Percentiles rank a stretch among this genome's conserved stretches.
Evolutionary conservation across 1,284 basidiomycete genomes (phyloP).

Genomic region (Somion occarium): DNA sequence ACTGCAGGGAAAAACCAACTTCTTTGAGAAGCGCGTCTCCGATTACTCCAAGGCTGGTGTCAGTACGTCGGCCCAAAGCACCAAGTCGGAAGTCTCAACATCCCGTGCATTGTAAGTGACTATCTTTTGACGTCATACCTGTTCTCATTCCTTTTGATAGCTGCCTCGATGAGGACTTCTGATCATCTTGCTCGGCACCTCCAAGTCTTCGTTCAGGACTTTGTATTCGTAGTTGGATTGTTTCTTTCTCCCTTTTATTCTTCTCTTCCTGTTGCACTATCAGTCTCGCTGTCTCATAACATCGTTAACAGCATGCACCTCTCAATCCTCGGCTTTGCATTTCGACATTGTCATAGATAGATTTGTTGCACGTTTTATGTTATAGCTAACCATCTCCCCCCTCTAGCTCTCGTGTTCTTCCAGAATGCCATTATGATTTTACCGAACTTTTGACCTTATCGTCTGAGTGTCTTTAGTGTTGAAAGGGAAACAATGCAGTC

Average conservation of each 20-base stretch:
- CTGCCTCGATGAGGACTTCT: slow-evolving; percentile 62
- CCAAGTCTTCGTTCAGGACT: background rate
- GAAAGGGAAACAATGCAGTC: no score
- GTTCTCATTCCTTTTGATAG: slow-evolving; percentile 27
- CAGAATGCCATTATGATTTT: no score
- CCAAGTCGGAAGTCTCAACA: slow-evolving; percentile 26
- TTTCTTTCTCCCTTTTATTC: background rate
- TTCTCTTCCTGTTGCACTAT: background rate
- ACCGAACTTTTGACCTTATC: no score
- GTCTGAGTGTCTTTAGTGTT: no score
- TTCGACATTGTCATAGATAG: background rate
- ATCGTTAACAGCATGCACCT: background rate
- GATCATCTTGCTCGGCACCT: slow-evolving; percentile 5
- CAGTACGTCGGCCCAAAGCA: slow-evolving; percentile 35
- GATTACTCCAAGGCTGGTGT: slow-evolving; percentile 86
- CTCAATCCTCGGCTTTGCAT: background rate
- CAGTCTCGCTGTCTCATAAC: background rate
- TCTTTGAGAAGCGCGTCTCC: slow-evolving; percentile 84
- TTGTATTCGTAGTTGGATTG: slow-evolving; percentile 1
- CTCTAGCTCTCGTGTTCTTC: background rate
- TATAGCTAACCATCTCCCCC: background rate
- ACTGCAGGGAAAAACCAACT: slow-evolving; percentile 80
- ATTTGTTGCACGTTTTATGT: background rate
- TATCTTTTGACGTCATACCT: background rate
- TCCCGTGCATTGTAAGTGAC: slow-evolving; percentile 48